Conservation (phyloP, 768 basidiomycete species). For the Russula foetens region DNA sequence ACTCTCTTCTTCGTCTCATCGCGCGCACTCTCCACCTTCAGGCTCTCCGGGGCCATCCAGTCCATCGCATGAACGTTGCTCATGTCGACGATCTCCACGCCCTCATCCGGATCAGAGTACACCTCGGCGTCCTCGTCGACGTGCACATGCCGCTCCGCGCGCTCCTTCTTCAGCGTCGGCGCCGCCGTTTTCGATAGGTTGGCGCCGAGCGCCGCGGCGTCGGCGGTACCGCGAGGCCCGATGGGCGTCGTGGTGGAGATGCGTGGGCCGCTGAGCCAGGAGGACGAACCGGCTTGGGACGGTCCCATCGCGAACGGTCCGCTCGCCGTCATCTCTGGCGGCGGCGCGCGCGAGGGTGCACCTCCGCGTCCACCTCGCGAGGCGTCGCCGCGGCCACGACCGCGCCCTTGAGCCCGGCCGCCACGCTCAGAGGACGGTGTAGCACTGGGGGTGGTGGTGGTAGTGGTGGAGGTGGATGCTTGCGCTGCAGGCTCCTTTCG, state of each 20-base stretch:
- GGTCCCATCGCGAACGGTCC: constrained; percentile 88
- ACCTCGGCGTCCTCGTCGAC: constrained; percentile 50
- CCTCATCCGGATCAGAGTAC: constrained; percentile 84
- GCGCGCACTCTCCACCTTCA: constrained; percentile 42
- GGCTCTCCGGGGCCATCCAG: constrained; percentile 80
- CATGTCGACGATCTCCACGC: constrained; percentile 83
- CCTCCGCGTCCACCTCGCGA: constrained; percentile 37
- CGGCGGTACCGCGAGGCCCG: constrained; percentile 33
- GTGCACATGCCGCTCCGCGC: constrained; percentile 23
- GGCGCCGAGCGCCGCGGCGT: constrained; percentile 36
- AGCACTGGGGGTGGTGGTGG: constrained; percentile 23
- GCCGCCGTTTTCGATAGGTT: constrained; percentile 43
- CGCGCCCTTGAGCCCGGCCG: constrained; percentile 34
- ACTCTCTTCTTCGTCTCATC: constrained; percentile 28
- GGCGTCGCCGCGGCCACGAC: constrained; percentile 40
- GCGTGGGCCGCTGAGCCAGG: constrained; percentile 43
- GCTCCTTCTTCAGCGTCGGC: constrained; percentile 40
- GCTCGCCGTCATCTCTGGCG: constrained; percentile 72
- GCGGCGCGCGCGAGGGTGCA: constrained; percentile 38
- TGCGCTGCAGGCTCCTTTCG: constrained; percentile 42
- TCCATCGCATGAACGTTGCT: constrained; percentile 70
- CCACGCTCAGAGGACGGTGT: constrained; percentile 36
- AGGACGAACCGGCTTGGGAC: constrained; percentile 51
- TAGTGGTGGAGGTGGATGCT: constrained; percentile 10
- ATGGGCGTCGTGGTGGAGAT: constrained; percentile 52